Base-by-base conservation (phyloP, 1,284 basidiomycete genomes). In the Ceratobasidium sp. region DNA sequence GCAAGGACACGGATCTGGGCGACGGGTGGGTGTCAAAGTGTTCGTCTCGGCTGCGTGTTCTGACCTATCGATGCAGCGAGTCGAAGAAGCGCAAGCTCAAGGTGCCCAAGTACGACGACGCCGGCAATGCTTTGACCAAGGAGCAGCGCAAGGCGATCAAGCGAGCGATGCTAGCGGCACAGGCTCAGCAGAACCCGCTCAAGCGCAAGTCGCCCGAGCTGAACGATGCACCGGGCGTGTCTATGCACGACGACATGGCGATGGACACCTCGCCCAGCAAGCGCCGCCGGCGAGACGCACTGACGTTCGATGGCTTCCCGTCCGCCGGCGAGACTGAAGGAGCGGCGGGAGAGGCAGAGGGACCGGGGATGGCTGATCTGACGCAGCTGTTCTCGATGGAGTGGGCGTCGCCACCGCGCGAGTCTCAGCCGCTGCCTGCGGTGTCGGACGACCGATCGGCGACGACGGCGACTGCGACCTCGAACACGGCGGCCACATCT, bases 401-500 rank as follows among this genome's bases (percentile, higher is more conserved):
- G n/a, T 65, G 62, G 62, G 62, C 62, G 34, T 65, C 62, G 3
- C 62, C 62, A n/a, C n/a, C n/a, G n/a, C n/a, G n/a, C n/a, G n/a
- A n/a, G n/a, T n/a, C n/a, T n/a, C n/a, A n/a, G n/a, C n/a, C n/a
- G 22, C 49, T n/a, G 35, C 49, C 3, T 15, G n/a, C 10, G 15
- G 34, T 20, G 22, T 20, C 1, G 6, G 34, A 42, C 43, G 42
- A 3, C 50, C 62, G 8, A 17, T 47, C 15, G 40, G 13, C 12
- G 50, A 43, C 3, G 35, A 15, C 27, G 40, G 35, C 13, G 34
- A 35, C 20, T n/a, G n/a, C n/a, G n/a, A 38, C 62, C 5, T 20
- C 45, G 7, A 20, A 12, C 7, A 8, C 45, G 45, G 45, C 45
- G 10, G 8, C 38, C 7, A 17, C 38, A 17, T 50, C 62, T 25